Conservation (phyloP, 164 flowering plant species). For the Vitis labrusca region DNA sequence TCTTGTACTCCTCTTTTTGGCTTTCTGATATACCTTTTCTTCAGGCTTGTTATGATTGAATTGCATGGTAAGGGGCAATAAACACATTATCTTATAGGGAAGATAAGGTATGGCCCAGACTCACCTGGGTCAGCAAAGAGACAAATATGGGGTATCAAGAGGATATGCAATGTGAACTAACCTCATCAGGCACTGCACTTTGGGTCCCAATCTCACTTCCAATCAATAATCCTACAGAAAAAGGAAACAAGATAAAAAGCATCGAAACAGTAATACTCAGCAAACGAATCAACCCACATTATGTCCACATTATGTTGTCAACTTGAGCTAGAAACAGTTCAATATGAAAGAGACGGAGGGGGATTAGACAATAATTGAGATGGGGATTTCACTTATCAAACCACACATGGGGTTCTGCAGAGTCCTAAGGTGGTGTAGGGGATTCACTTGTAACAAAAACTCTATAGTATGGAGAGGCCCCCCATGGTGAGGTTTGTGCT, state of each 20-base stretch:
- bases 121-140: constrained; percentile 10
- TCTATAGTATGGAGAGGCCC: too few relatives aligned
- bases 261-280: background rate
- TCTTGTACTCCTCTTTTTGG: background rate
- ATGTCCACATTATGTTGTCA: too few relatives aligned
- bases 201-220: constrained; percentile 24
- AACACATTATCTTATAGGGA: constrained; percentile 10
- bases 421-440: too few relatives aligned
- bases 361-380: too few relatives aligned
- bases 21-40: background rate
- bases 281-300: too few relatives aligned
- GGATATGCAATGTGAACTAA: constrained; percentile 10
- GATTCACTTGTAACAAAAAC: too few relatives aligned
- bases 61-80: constrained; percentile 1
- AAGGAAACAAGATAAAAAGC: background rate
- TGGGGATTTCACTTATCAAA: too few relatives aligned
- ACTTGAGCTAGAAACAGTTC: too few relatives aligned
- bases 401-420: too few relatives aligned
- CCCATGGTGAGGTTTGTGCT: too few relatives aligned
- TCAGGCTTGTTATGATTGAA: background rate
- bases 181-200: constrained; percentile 15
- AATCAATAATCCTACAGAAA: constrained; percentile 11
- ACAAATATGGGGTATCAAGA: constrained; percentile 7
- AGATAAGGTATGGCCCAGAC: constrained; percentile 16
- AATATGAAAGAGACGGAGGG: too few relatives aligned